Base-by-base conservation (phyloP, 768 basidiomycete species). In the Rhodotorula graminis region DNA sequence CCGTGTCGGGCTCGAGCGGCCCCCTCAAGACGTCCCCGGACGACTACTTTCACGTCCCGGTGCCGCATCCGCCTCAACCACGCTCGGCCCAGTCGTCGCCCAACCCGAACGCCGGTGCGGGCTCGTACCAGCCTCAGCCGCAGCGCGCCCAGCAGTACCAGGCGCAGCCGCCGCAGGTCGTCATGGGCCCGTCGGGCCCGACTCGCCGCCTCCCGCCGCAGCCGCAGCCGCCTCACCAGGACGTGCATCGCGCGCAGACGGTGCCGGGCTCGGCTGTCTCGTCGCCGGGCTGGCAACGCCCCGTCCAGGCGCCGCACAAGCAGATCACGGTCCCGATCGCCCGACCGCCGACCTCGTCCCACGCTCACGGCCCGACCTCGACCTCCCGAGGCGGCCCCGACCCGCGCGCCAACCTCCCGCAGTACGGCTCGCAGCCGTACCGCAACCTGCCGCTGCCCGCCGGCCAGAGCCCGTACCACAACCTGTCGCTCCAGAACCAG, bases 391-490 rank as follows among this genome's bases (percentile, higher is more conserved):
- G 23, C 4, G 25, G 37, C 37, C 37, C 33, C 37, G 68, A 74
- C 42, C 69, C 68, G 33, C 73, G 66, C 5, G 25, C 47, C 5
- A n/a, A 37, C 1, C 55, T 73, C 12, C 67, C 63, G 12, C 72
- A 73, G 27, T 69, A 73, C 60, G 42, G 25, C 27, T 49, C 40
- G 27, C 67, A 73, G 53, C 63, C 66, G 12, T 74, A 68, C 70
- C 64, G 64, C 40, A 74, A 69, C 60, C 60, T 75, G n/a, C 67
- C 70, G 1, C 60, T 68, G 5, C 64, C 70, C 3, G 33, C 53
- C 8, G 7, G 27, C 5, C 55, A 62, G 23, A 56, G 67, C 21
- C 70, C 67, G n/a, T 76, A 72, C 65, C 74, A 76, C 71, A 76
- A 76, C 59, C 65, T 76, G 8, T 52, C 68, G 14, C 62, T 72